Percentiles rank a stretch among this genome's conserved stretches.
phyloP scores from a whole-genome alignment of 2,329 filamentous ascomycete genomes.

The Trichoderma sp. region DNA sequence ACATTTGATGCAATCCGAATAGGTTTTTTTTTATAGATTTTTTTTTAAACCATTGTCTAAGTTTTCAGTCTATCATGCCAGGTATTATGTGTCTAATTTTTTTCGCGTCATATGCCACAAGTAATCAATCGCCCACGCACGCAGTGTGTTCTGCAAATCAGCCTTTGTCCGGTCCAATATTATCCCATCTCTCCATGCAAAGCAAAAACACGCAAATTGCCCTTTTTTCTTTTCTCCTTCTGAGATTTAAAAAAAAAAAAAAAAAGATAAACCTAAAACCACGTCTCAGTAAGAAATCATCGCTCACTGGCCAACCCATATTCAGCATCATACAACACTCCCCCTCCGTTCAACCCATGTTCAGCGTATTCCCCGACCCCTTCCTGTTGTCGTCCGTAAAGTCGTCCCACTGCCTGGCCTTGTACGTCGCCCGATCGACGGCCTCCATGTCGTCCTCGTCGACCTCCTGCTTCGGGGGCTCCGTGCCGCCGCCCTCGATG shows the following conservation, averaged over 20 bases:
- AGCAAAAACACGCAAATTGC: not conserved
- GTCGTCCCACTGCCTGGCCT: slow-evolving; percentile 93
- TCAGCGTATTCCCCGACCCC: slow-evolving; percentile 78
- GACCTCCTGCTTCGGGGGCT: slow-evolving; percentile 64
- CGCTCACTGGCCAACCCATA: not conserved
- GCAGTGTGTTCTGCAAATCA: not conserved
- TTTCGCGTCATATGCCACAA: not conserved
- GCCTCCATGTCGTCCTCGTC: slow-evolving; percentile 91
- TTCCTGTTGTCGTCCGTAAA: slow-evolving; percentile 86
- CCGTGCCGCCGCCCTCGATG: slow-evolving; percentile 86
- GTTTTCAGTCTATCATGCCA: not conserved
- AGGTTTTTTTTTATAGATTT: not conserved
- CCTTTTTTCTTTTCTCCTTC: too few species aligned
- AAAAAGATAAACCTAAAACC: not conserved
- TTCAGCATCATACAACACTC: not conserved
- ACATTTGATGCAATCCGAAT: not conserved
- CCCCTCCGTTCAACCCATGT: slow-evolving; percentile 56
- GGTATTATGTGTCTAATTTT: not conserved
- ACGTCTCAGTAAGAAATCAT: not conserved
- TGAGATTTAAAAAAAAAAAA: not conserved
- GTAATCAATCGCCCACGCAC: not conserved
- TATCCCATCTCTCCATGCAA: too few species aligned
- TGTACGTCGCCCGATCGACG: slow-evolving; percentile 85
- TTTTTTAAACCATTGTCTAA: not conserved
- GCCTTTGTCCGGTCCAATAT: not conserved